Evolutionary conservation across 2,329 filamentous ascomycete species (phyloP).

Genomic region (Ceratocystis colombiana): DNA sequence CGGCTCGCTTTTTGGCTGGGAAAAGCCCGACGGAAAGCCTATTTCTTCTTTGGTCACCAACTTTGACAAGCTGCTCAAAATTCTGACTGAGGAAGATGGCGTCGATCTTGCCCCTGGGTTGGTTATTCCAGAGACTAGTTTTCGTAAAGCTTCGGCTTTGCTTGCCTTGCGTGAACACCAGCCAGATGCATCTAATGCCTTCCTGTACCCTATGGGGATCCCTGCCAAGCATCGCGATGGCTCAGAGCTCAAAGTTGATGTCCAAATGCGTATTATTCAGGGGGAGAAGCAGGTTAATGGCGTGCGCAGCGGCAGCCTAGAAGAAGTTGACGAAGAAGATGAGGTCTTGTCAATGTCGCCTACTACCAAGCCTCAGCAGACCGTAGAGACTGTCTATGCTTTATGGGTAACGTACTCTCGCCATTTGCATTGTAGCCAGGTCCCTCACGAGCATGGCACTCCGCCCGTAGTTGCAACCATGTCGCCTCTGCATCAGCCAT

Average conservation of each 20-base stretch:
- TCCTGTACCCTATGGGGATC: constrained; percentile 74
- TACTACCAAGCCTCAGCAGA: constrained; percentile 31
- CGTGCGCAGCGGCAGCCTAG: constrained; percentile 50
- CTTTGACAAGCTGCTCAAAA: constrained; percentile 72
- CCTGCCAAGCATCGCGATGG: constrained; percentile 83
- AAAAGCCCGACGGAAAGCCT: constrained; percentile 67
- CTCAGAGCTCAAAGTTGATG: constrained; percentile 82
- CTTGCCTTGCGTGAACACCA: constrained; percentile 74
- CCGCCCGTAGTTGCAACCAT: constrained; percentile 52
- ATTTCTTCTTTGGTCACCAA: constrained; percentile 75
- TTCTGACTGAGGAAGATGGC: constrained; percentile 78
- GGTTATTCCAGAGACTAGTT: constrained; percentile 91
- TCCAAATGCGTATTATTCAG: constrained; percentile 93
- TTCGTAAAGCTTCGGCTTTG: constrained; percentile 77
- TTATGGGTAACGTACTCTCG: constrained; percentile 96
- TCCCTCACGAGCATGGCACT: constrained; percentile 46
- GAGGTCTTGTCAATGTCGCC: constrained; percentile 2
- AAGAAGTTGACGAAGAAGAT: constrained; percentile 48
- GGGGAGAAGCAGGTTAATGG: constrained; percentile 61
- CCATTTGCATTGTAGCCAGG: constrained; percentile 69
- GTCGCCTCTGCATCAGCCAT: constrained; percentile 69
- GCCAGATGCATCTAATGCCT: constrained; percentile 65
- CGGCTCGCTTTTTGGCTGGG: constrained; percentile 80
- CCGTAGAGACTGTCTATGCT: constrained; percentile 78
- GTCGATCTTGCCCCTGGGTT: constrained; percentile 82